Conservation (phyloP, 1,284 basidiomycete genomes). For the Heterobasidion annosum region DNA sequence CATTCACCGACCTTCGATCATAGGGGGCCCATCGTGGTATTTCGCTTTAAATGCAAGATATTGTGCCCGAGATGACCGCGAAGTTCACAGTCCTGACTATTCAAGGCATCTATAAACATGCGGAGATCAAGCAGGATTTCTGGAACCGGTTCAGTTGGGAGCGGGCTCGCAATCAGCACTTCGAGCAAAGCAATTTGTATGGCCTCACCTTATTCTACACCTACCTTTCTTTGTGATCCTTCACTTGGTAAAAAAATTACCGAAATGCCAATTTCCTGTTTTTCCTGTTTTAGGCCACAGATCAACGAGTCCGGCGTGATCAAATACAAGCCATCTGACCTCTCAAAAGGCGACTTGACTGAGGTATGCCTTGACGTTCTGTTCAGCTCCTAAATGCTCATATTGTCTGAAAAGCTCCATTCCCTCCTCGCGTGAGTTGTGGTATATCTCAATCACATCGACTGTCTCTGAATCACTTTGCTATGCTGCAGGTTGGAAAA, state of each 20-base stretch:
- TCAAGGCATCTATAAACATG: constrained; percentile 46
- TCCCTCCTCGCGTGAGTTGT: constrained; percentile 34
- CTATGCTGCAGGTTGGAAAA: background rate
- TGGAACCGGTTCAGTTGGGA: constrained; percentile 38
- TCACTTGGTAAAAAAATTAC: too few relatives aligned
- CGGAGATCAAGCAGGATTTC: constrained; percentile 33
- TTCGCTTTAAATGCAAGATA: too few relatives aligned
- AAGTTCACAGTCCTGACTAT: constrained; percentile 33
- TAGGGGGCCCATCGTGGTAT: background rate
- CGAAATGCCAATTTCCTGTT: too few relatives aligned
- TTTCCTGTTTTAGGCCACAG: too few relatives aligned
- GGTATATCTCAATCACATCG: background rate
- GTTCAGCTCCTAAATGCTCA: too few relatives aligned
- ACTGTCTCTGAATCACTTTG: background rate
- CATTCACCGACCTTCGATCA: background rate
- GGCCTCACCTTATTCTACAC: background rate
- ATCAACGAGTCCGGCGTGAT: too few relatives aligned
- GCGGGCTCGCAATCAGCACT: constrained; percentile 33
- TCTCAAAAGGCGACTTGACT: too few relatives aligned
- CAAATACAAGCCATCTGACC: too few relatives aligned
- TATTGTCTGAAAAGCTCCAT: constrained; percentile 26
- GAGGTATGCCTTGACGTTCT: too few relatives aligned
- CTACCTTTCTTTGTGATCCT: background rate
- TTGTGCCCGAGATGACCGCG: too few relatives aligned
- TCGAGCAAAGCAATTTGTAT: constrained; percentile 33